These are phyloP conservation scores for Magnusiomyces ingens DNA, from an alignment of 1,139 yeast genomes.

Conservation along the genomic window DNA sequence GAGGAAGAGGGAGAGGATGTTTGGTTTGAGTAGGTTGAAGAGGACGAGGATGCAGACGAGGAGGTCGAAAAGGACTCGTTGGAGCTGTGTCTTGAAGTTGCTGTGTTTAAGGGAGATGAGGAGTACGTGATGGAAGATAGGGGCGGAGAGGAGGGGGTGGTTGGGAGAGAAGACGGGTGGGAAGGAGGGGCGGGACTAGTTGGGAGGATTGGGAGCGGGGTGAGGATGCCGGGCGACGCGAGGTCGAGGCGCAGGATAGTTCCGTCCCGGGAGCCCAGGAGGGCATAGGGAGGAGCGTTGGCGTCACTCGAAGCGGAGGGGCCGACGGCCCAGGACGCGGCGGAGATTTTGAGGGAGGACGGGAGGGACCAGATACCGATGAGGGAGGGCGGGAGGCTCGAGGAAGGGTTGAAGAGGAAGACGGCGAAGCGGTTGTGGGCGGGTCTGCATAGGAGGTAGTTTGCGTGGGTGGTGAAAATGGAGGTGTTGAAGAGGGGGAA, in stretches of 20 bases:
- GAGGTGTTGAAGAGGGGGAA: conserved; percentile 11
- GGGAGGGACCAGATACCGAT: conserved; percentile 8
- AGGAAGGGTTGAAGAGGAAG: conserved; percentile 8
- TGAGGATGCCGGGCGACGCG: not conserved
- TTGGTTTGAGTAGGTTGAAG: not conserved
- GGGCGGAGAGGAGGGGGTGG: not conserved
- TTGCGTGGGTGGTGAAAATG: conserved; percentile 8
- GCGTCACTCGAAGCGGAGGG: not conserved
- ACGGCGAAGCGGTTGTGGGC: conserved; percentile 7
- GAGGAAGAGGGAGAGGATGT: not conserved
- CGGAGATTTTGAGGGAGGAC: conserved; percentile 9
- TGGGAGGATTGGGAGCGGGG: conserved; percentile 1
- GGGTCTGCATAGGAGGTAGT: conserved; percentile 12
- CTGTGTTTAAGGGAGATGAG: not conserved
- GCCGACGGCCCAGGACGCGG: conserved; percentile 14
- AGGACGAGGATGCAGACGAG: not conserved
- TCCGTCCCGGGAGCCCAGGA: conserved; percentile 16
- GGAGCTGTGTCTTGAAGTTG: not conserved
- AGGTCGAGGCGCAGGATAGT: conserved; percentile 11
- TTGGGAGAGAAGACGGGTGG: conserved; percentile 2
- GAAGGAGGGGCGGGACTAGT: not conserved
- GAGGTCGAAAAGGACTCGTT: not conserved
- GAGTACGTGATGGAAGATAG: too few relatives aligned
- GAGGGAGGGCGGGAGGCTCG: conserved; percentile 1
- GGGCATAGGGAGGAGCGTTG: conserved; percentile 4